phyloP scores from a whole-genome alignment of 352 stramenopile genomes.

The Pythium aquatile region DNA sequence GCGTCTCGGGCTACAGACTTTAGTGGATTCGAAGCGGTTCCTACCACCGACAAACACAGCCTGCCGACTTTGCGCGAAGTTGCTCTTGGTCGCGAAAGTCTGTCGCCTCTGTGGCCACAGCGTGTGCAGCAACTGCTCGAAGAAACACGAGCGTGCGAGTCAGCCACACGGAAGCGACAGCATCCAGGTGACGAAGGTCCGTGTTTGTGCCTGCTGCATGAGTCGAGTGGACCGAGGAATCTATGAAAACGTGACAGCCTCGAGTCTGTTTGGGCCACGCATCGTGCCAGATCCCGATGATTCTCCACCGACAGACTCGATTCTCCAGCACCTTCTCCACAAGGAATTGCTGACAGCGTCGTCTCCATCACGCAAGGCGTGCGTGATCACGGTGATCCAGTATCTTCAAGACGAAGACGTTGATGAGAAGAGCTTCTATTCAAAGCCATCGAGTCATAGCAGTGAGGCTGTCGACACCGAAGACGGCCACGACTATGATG shows the following conservation, averaged over 20 bases:
- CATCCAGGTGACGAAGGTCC: constrained; percentile 25
- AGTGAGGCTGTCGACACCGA: too few species aligned
- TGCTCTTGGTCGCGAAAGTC: constrained; percentile 36
- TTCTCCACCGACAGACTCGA: constrained; percentile 18
- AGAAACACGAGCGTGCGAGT: constrained; percentile 25
- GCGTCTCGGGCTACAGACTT: constrained; percentile 52
- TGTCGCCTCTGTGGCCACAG: constrained; percentile 60
- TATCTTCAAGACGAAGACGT: constrained; percentile 35
- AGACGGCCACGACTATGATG: too few species aligned
- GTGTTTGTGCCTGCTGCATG: constrained; percentile 54
- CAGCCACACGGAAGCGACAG: neutral
- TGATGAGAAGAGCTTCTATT: neutral
- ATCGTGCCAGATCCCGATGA: constrained; percentile 30
- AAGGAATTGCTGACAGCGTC: constrained; percentile 35
- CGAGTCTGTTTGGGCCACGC: constrained; percentile 25
- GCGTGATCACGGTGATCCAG: constrained; percentile 48
- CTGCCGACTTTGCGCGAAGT: constrained; percentile 59
- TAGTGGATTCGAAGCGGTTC: constrained; percentile 40
- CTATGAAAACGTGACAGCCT: constrained; percentile 36
- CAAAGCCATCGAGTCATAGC: neutral
- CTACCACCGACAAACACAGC: constrained; percentile 40
- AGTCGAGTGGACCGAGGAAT: constrained; percentile 46
- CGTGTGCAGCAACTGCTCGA: constrained; percentile 50
- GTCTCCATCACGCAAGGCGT: constrained; percentile 33
- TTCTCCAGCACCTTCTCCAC: constrained; percentile 42